Evolutionary conservation across 495 filamentous ascomycete species (phyloP), one percentile per base, ranked within the genome.

Genomic region (Aspergillus conjunctus): DNA sequence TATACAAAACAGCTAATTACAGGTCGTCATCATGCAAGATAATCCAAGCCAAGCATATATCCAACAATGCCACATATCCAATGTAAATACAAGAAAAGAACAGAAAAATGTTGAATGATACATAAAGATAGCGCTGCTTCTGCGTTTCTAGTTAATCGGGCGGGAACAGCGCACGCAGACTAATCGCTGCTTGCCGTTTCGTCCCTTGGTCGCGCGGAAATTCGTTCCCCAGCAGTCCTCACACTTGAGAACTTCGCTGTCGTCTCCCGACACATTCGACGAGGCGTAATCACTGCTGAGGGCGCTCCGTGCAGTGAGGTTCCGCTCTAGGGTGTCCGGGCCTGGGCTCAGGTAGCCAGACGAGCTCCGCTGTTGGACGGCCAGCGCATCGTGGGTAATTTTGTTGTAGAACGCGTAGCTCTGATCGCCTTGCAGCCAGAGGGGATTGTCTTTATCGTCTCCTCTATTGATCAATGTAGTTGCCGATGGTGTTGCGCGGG

Each of bases 321-420:
- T 75, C 45, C 73, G 70, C 20, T 76, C 71, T 5, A 54, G 52
- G 0, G 56, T 52, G 7, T 65, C 64, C 17, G 68, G 61, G 54
- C 70, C 67, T 1, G 75, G 72, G 30, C 66, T 66, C 4, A 77
- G 64, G 0, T 74, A 64, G 4, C 68, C 59, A 12, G 70, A 68
- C 0, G 62, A 50, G 7, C 69, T 61, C 31, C 67, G 69, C 17
- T 72, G 70, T 11, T 63, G 68, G 18, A 69, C 70, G 1, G 78
- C 77, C 37, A 79, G 45, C 8, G 78, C 79, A 56, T 79, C 74
- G 51, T 79, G 79, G 15, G 74, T 71, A 51, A 77, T 76, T 33
- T 78, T 77, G 48, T 78, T 81, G 76, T 82, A 85, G 62, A 77
- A 85, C 7, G 78, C 75, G 51, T 81, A 79, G 70, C 76, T 81